Base-by-base conservation (phyloP, 1,284 basidiomycete genomes). In the Lentinus polychrous region DNA sequence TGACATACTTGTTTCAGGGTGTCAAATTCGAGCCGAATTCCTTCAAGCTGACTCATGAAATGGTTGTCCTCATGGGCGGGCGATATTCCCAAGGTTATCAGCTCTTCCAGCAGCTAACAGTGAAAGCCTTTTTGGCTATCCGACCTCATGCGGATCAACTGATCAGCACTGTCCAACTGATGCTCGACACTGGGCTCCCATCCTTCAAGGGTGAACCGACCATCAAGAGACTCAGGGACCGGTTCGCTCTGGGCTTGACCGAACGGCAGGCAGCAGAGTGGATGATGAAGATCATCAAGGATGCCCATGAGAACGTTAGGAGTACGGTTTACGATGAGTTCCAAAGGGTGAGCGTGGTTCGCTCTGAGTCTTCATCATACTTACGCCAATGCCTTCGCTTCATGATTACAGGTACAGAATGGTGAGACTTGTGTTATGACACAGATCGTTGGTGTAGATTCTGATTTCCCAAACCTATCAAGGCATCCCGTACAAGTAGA, bases 21-120 rank as follows among this genome's bases (percentile, higher is more conserved):
- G 88, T 98, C 66, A 97, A 97, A 76, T 97, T 97, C 61, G 94
- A 97, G 63, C 94, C 94, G 0, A 88, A 80, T 63, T 94, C 91
- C 14, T 99, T 99, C 83, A 99, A 99, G 72, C 78, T 99, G 31
- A 94, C 91, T 52, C 91, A 94, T 63, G 96, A 99, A 65, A 99
- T 99, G 94, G 87, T 99, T 15, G 78, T 88, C 11, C 74, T 99
- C 27, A 99, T 99, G 96, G 96, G 96, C 43, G 96, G 96, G 10
- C 78, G 86, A 50, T 79, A 89, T 59, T 93, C 90, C 1, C 88
- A 94, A 66, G 96, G 96, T 11, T 99, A 96, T 67, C 81, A 86
- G 49, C 78, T 94, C 48, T 99, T 99, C 75, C 86, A 91, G 60
- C 91, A 93, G 60, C 76, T 99, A 35, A 93, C 92, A 2, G 82